A percentile compares a stretch with the other conserved stretches of the same genome.
These are phyloP conservation scores for Sphagnum fallax DNA, from an alignment of 228 moss, liverwort and hornwort genomes.

Conservation along the genomic window DNA sequence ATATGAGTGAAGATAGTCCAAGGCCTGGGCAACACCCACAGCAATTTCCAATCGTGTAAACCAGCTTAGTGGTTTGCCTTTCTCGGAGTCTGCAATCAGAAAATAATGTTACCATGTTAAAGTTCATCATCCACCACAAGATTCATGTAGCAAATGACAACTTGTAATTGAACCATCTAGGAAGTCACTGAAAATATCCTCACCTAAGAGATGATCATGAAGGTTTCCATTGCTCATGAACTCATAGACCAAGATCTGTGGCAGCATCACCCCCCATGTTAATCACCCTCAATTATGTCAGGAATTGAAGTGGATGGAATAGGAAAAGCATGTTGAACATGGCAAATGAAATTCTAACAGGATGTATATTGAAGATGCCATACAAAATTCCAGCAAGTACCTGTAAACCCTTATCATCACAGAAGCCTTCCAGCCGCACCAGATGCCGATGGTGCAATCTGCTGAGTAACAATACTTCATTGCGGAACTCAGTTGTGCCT, in stretches of 20 bases:
- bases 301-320: no score
- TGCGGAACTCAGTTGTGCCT: conserved; percentile 41
- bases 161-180: neutral
- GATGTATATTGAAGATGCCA: no score
- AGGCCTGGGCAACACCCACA: conserved; percentile 57
- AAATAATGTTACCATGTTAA: neutral
- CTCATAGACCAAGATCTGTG: conserved; percentile 21
- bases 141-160: neutral
- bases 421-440: conserved; percentile 16
- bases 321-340: no score
- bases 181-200: neutral
- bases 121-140: neutral
- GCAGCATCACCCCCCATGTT: neutral
- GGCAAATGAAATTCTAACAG: no score
- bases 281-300: no score
- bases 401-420: conserved; percentile 13
- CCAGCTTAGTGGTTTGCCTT: neutral
- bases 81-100: neutral
- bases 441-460: conserved; percentile 23
- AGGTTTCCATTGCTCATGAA: conserved; percentile 21
- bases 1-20: conserved; percentile 68
- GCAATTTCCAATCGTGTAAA: conserved; percentile 41
- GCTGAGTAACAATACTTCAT: conserved; percentile 44
- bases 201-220: conserved; percentile 6
- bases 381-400: neutral